Base-by-base conservation (phyloP, 202 grass and related monocot species). In the Hordeum pubiflorum region DNA sequence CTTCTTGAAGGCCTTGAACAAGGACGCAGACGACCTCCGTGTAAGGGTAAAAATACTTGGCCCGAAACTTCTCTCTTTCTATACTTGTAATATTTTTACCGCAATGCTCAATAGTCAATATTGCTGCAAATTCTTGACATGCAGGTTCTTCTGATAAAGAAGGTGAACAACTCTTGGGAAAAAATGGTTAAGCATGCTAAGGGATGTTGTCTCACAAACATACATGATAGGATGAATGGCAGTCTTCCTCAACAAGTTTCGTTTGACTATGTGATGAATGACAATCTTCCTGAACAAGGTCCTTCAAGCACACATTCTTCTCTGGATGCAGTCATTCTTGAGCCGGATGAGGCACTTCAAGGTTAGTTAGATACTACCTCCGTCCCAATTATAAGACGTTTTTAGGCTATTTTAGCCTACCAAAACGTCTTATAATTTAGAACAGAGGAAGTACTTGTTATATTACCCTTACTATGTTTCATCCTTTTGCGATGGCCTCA, bases 1-100 rank as follows among this genome's bases (percentile, higher is more conserved):
- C 20, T 90, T 95, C 41, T 50, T 95, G 68, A 85, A 75, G 82
- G 68, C 69, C 3, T 38, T 77, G 8, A 54, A 81, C 38, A 60
- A 9, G 17, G 68, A 82, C 32, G 23, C 4, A 0, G 20, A 79
- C 4, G 11, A 50, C 4, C 89, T 91, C 9, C 2, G 43, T 2
- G 4, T 78, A 26, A 78, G 68, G 9, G 85, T 74, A 18, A 38
- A 29, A 37, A 15, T 3, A 1, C n/a, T n/a, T n/a, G n/a, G n/a
- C n/a, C n/a, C n/a, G n/a, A n/a, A n/a, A n/a, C n/a, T n/a, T n/a
- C n/a, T n/a, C n/a, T 10, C 2, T 26, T 27, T 13, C 58, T 29
- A n/a, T n/a, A n/a, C n/a, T n/a, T n/a, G n/a, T n/a, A n/a, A n/a
- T n/a, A n/a, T n/a, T n/a, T n/a, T n/a, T n/a, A n/a, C n/a, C n/a